phyloP scores from a whole-genome alignment of 2,329 filamentous ascomycete genomes.

The Magnaporthiopsis incrustans region DNA sequence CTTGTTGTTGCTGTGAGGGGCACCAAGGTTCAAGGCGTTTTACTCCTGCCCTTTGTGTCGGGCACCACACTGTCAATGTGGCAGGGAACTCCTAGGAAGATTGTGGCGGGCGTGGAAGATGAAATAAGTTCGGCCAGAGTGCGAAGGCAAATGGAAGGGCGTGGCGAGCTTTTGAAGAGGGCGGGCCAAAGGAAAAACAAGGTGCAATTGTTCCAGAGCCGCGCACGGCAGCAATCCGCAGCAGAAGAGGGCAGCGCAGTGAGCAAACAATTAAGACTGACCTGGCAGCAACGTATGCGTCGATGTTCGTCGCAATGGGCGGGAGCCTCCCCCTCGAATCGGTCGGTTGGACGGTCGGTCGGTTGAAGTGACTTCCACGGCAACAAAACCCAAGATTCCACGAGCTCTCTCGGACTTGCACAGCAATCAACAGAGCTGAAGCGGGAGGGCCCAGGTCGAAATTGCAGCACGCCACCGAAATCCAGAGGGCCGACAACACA shows the following conservation, averaged over 20 bases:
- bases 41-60: background rate
- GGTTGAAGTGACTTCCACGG: background rate
- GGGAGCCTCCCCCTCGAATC: background rate
- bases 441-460: constrained; percentile 4
- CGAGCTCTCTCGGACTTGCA: constrained; percentile 4
- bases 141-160: background rate
- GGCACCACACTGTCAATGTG: background rate
- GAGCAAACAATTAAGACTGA: background rate
- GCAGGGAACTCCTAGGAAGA: background rate
- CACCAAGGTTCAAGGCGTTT: background rate
- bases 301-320: background rate
- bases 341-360: background rate
- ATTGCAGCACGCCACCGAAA: constrained; percentile 16
- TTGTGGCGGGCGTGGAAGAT: background rate
- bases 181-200: background rate
- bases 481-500: constrained; percentile 25
- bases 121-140: background rate
- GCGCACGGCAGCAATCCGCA: background rate
- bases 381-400: background rate
- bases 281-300: background rate
- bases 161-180: too few relatives aligned
- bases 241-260: background rate
- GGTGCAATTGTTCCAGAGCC: background rate
- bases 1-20: too few relatives aligned
- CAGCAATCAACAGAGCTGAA: constrained; percentile 6